Percentiles rank a stretch among this genome's conserved stretches.
phyloP scores from a whole-genome alignment of 2,329 filamentous ascomycete species.

The Ilyonectria robusta region DNA sequence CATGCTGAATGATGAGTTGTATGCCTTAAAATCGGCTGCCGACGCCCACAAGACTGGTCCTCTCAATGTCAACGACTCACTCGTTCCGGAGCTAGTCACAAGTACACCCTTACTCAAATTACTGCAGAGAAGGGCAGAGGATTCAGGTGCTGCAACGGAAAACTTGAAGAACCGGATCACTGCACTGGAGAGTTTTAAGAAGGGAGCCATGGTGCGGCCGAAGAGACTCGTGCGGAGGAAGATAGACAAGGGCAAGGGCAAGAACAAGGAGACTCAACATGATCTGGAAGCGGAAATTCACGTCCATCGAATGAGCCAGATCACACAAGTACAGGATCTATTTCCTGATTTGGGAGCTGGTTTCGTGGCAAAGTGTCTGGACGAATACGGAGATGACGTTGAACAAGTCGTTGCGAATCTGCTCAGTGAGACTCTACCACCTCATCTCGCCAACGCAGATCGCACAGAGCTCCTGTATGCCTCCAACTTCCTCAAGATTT shows the following conservation, averaged over 20 bases:
- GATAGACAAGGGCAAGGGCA: constrained; percentile 80
- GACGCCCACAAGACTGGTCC: constrained; percentile 73
- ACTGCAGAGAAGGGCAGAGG: constrained; percentile 68
- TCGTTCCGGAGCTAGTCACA: constrained; percentile 87
- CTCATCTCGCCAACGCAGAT: constrained; percentile 75
- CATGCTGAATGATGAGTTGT: constrained; percentile 85
- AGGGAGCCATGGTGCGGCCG: constrained; percentile 66
- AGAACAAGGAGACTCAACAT: constrained; percentile 60
- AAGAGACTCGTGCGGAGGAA: constrained; percentile 67
- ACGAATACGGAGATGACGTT: constrained; percentile 82
- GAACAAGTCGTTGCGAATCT: constrained; percentile 87
- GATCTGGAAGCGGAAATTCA: constrained; percentile 70
- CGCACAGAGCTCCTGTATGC: constrained; percentile 74
- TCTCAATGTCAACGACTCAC: constrained; percentile 73
- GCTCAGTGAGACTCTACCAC: constrained; percentile 81
- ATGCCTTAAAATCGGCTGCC: constrained; percentile 80
- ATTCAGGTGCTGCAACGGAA: constrained; percentile 63
- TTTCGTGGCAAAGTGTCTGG: constrained; percentile 84
- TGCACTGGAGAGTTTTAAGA: constrained; percentile 72
- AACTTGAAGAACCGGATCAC: constrained; percentile 73
- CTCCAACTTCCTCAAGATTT: not conserved
- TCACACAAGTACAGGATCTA: constrained; percentile 92
- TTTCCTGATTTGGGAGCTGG: constrained; percentile 89
- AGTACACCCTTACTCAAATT: constrained; percentile 81
- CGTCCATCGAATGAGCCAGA: constrained; percentile 85